Percentiles rank a stretch among this genome's conserved stretches.
Conservation (phyloP, 2,329 filamentous ascomycete genomes). For the Fusarium oxysporum region DNA sequence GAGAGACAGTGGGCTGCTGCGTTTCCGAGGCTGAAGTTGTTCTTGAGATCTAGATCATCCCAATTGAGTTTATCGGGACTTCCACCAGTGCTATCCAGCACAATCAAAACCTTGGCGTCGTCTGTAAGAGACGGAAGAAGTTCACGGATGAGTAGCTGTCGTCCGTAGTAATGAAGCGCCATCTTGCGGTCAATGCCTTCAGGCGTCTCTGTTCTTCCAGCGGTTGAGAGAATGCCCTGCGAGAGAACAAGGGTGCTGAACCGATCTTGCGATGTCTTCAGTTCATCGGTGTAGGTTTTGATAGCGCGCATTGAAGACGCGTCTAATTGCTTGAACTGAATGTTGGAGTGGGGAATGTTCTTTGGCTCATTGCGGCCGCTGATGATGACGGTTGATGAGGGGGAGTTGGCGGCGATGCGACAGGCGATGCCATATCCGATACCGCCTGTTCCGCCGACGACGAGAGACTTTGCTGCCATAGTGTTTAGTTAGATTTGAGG, state of each 20-base stretch:
- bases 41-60: conserved; percentile 55
- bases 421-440: conserved; percentile 53
- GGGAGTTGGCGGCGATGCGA: conserved; percentile 46
- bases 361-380: conserved; percentile 49
- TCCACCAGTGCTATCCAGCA: conserved; percentile 50
- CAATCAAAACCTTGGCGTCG: conserved; percentile 54
- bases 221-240: conserved; percentile 52
- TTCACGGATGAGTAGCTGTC: conserved; percentile 56
- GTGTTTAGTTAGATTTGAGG: too few species aligned
- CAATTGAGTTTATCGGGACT: conserved; percentile 50
- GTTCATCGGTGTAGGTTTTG: conserved; percentile 48
- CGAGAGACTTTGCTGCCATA: conserved; percentile 46
- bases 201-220: conserved; percentile 53
- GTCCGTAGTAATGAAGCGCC: conserved; percentile 60
- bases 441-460: conserved; percentile 52
- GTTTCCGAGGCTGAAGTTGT: conserved; percentile 47
- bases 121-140: conserved; percentile 52
- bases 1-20: conserved; percentile 53
- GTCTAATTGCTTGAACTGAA: conserved; percentile 49
- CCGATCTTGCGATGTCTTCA: conserved; percentile 40
- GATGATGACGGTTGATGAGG: conserved; percentile 48
- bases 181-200: conserved; percentile 60
- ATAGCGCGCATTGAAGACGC: conserved; percentile 51
- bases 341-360: conserved; percentile 48
- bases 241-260: conserved; percentile 55